These are phyloP conservation scores for Russula olivacea DNA, from an alignment of 768 basidiomycete genomes.

Conservation along the genomic window DNA sequence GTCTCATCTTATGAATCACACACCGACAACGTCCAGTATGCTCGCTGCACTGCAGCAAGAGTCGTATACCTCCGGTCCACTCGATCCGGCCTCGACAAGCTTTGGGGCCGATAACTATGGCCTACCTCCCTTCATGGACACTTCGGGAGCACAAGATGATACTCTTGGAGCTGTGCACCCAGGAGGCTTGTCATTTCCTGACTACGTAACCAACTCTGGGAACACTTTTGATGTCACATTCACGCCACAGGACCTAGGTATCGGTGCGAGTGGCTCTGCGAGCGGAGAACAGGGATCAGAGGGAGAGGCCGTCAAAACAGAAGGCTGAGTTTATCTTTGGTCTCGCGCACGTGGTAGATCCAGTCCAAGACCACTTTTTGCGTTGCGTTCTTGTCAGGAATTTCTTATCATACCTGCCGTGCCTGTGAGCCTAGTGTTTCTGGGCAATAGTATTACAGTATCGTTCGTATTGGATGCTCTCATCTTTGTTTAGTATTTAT, in stretches of 20 bases:
- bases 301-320: slow-evolving; percentile 60
- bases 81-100: slow-evolving; percentile 56
- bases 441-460: slow-evolving; percentile 21
- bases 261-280: slow-evolving; percentile 41
- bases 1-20: slow-evolving; percentile 62
- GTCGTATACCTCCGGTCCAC: slow-evolving; percentile 55
- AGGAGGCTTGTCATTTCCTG: slow-evolving; percentile 61
- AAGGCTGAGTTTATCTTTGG: slow-evolving; percentile 39
- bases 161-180: slow-evolving; percentile 53
- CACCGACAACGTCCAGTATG: slow-evolving; percentile 88
- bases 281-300: slow-evolving; percentile 57
- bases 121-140: slow-evolving; percentile 72
- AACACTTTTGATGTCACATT: slow-evolving; percentile 70
- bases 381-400: slow-evolving; percentile 22
- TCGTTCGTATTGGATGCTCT: slow-evolving; percentile 38
- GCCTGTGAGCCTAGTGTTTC: slow-evolving; percentile 17
- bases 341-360: slow-evolving; percentile 11
- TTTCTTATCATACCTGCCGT: slow-evolving; percentile 19
- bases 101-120: slow-evolving; percentile 68
- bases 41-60: slow-evolving; percentile 81
- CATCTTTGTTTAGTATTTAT: slow-evolving; percentile 33
- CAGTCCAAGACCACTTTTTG: slow-evolving; percentile 6
- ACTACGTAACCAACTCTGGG: slow-evolving; percentile 49
- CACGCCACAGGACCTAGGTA: slow-evolving; percentile 57
- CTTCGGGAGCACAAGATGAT: slow-evolving; percentile 59